These are phyloP conservation scores for Coniochaeta sp. DNA, from an alignment of 2,329 filamentous ascomycete species.

Conservation along the genomic window DNA sequence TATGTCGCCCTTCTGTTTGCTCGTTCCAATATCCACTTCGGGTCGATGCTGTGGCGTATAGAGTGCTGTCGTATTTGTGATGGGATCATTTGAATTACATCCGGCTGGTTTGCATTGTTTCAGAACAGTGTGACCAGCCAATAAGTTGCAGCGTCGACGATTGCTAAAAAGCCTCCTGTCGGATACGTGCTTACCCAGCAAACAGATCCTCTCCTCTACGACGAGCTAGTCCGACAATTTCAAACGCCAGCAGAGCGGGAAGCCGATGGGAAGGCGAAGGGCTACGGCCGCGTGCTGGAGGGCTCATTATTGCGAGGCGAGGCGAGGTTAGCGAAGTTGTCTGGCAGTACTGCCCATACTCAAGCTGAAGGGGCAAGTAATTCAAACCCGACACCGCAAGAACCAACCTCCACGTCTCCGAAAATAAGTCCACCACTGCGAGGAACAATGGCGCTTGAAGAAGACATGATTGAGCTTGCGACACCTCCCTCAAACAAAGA, in stretches of 20 bases:
- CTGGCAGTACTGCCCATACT: slow-evolving; percentile 32
- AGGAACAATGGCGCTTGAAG: slow-evolving; percentile 20
- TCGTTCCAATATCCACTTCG: too few species aligned
- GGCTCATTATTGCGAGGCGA: slow-evolving; percentile 71
- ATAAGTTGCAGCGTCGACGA: not conserved
- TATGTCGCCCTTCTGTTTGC: not conserved
- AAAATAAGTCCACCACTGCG: not conserved
- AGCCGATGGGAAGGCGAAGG: slow-evolving; percentile 63
- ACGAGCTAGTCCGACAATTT: slow-evolving; percentile 69
- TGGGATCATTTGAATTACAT: too few species aligned
- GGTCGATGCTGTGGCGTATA: too few species aligned
- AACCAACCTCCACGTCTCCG: not conserved
- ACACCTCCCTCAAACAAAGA: slow-evolving; percentile 40
- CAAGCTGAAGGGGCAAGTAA: not conserved
- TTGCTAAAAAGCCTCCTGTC: not conserved
- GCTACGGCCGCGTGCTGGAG: slow-evolving; percentile 72
- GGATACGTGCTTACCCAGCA: not conserved
- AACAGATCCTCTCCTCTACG: slow-evolving; percentile 71
- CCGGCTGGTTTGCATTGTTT: too few species aligned
- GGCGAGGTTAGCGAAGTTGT: slow-evolving; percentile 58
- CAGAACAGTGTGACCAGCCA: too few species aligned
- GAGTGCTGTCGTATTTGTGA: too few species aligned
- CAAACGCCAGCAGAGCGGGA: slow-evolving; percentile 67
- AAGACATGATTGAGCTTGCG: slow-evolving; percentile 41
- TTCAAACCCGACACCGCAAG: slow-evolving; percentile 2